phyloP scores from a whole-genome alignment of 129 eudicot species.

The Daucus carota region DH1_v3.0 NC_030382.2:54455501-54456000 shows the following conservation, averaged over 20 bases:
- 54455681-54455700: slow-evolving; percentile 30
- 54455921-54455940: too few species aligned
- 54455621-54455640: slow-evolving; percentile 24
- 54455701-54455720: slow-evolving; percentile 14
- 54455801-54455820: slow-evolving; percentile 11
- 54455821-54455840: not conserved
- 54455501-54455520: slow-evolving; percentile 71
- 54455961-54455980: too few species aligned
- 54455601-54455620: slow-evolving; percentile 55
- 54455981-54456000: too few species aligned
- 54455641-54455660: slow-evolving; percentile 57
- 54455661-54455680: slow-evolving; percentile 43
- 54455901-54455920: too few species aligned
- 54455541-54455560: slow-evolving; percentile 84
- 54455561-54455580: slow-evolving; percentile 64
- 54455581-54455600: slow-evolving; percentile 38
- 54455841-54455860: too few species aligned
- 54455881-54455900: too few species aligned
- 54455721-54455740: slow-evolving; percentile 23
- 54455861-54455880: too few species aligned
- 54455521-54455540: slow-evolving; percentile 82
- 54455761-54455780: slow-evolving; percentile 38
- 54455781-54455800: slow-evolving; percentile 53
- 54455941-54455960: too few species aligned
- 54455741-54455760: slow-evolving; percentile 16